Evolutionary conservation across 78 protist genomes (phyloP).

Genomic region (Dictyostelium intermedium): DNA sequence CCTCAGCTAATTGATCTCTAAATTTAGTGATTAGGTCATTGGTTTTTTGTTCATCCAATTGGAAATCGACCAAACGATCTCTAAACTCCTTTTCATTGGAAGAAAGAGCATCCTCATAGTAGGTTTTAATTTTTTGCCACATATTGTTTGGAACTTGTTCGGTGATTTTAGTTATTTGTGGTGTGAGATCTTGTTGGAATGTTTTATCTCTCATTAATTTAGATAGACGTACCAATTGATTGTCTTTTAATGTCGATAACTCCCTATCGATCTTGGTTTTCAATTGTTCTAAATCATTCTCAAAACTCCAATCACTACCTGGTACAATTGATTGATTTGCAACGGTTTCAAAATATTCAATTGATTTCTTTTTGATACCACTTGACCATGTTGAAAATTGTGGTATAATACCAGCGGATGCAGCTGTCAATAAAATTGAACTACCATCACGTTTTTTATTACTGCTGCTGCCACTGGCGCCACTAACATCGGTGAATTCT

Average conservation of each 20-base stretch:
- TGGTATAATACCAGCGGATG: constrained; percentile 34
- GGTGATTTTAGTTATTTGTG: constrained; percentile 31
- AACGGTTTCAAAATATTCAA: constrained; percentile 36
- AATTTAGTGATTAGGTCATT: neutral
- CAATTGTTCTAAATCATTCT: neutral
- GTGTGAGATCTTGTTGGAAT: constrained; percentile 37
- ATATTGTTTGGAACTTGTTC: constrained; percentile 65
- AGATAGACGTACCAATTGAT: constrained; percentile 42
- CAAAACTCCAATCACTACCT: constrained; percentile 40
- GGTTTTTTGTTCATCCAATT: neutral
- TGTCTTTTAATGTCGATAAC: neutral
- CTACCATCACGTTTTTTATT: constrained; percentile 40
- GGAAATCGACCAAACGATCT: constrained; percentile 44
- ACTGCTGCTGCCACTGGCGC: neutral
- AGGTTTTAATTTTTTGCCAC: constrained; percentile 53
- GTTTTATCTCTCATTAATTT: constrained; percentile 19
- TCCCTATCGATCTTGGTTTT: constrained; percentile 29
- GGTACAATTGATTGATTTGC: constrained; percentile 34
- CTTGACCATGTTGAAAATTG: constrained; percentile 38
- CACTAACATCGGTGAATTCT: neutral
- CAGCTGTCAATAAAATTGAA: neutral
- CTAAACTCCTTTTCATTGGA: constrained; percentile 29
- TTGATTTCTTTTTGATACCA: constrained; percentile 17
- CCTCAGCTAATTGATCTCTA: neutral
- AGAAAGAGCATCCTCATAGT: neutral